Evolutionary conservation across 768 basidiomycete species (phyloP), one percentile per base, ranked within the genome.

Genomic region (Pisolithus sp.): DNA sequence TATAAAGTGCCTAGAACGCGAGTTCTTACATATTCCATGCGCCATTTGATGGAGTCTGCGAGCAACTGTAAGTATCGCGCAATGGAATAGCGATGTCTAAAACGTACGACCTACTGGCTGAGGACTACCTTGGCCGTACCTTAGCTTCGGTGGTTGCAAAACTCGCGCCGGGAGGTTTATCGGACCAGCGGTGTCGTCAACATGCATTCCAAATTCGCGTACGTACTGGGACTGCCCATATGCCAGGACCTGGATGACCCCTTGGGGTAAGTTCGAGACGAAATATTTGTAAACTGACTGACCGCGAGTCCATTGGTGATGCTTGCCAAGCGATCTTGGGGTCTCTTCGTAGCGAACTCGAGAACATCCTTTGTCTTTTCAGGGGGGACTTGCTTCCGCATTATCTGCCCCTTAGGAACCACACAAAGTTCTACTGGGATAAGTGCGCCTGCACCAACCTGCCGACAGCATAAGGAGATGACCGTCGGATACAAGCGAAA

Each of bases 221-320:
- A 90, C 79, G 55, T 86, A 89, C 64, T 88, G 80, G 0, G 85
- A 87, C 63, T 85, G 81, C 0, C 84, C 83, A 57, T 88, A 88
- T 24, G 77, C 74, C 51, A 86, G 70, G 37, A 83, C 77, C 81
- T 83, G 49, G 9, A 45, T 17, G 34, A 26, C 15, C 21, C 2
- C 34, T 23, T 7, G 2, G 13, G n/a, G 18, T 58, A 20, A 47
- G 43, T 17, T 52, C 24, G 30, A 10, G 42, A 48, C 20, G 18
- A 7, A 5, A 42, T 28, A 42, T 18, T 24, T 0, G 4, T 17
- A 24, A 28, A 41, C 15, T 9, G 20, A 57, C 63, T 31, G 61
- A 84, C 83, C 46, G 72, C 69, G 30, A 85, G 65, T 2, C 83
- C 86, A 15, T 74, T 63, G 2, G 49, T 56, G 45, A 89, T 86